phyloP scores from a whole-genome alignment of 73 alveolate species.

The Durusdinium trenchii region DNA sequence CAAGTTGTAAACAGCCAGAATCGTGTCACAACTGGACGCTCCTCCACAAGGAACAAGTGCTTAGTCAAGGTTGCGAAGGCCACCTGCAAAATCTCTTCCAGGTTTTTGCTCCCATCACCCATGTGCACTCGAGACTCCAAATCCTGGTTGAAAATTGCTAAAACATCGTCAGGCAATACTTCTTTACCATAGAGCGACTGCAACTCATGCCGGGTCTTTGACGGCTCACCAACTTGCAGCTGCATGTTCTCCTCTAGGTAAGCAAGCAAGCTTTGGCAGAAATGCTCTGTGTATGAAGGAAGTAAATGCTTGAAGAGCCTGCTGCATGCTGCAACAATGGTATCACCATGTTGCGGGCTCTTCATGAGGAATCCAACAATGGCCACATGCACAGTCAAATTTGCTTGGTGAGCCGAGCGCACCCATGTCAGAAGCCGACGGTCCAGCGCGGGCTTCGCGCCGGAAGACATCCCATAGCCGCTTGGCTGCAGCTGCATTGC shows the following conservation, averaged over 20 bases:
- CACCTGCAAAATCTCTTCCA: too few relatives aligned
- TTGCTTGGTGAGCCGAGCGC: conserved; percentile 6
- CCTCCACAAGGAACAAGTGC: too few relatives aligned
- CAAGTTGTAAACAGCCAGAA: too few relatives aligned
- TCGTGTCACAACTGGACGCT: too few relatives aligned
- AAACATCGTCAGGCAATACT: not conserved
- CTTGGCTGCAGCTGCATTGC: not conserved
- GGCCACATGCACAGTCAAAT: not conserved
- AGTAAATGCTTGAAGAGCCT: not conserved
- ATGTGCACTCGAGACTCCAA: too few relatives aligned
- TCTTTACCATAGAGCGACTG: not conserved
- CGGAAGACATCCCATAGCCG: too few relatives aligned
- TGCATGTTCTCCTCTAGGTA: too few relatives aligned
- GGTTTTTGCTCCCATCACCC: too few relatives aligned
- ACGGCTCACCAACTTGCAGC: too few relatives aligned
- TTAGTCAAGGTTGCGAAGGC: too few relatives aligned
- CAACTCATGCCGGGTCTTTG: not conserved
- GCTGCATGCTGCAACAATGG: not conserved
- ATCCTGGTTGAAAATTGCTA: not conserved
- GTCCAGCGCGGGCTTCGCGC: not conserved
- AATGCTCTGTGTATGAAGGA: not conserved
- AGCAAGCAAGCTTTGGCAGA: not conserved
- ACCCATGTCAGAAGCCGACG: not conserved
- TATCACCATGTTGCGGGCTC: not conserved
- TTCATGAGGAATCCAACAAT: not conserved